Evolutionary conservation across 345 rosid species (phyloP).

Genomic region (Carallia brachiata): DNA sequence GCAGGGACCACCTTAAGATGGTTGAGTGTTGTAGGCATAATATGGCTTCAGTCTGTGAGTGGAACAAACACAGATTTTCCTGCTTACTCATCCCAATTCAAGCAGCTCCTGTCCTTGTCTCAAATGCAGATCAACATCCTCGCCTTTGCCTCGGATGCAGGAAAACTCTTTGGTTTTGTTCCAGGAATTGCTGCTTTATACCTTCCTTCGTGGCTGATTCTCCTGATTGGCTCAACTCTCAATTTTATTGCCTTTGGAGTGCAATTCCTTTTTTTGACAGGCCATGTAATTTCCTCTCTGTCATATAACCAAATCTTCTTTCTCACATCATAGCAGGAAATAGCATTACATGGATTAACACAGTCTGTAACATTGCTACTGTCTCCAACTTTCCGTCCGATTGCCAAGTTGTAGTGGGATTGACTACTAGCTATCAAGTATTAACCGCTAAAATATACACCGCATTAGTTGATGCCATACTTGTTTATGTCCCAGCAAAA

Average conservation of each 20-base stretch:
- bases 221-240: conserved; percentile 57
- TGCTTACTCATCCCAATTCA: conserved; percentile 83
- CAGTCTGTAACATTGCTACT: conserved; percentile 56
- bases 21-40: conserved; percentile 67
- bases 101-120: conserved; percentile 62
- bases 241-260: conserved; percentile 72
- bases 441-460: conserved; percentile 78
- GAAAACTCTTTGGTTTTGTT: conserved; percentile 80
- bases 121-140: conserved; percentile 77
- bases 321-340: conserved; percentile 74
- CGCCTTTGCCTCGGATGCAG: conserved; percentile 87
- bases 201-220: conserved; percentile 73
- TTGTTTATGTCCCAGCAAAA: conserved; percentile 24
- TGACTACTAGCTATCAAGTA: conserved; percentile 74
- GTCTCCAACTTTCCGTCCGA: conserved; percentile 50
- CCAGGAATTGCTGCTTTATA: conserved; percentile 71
- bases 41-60: conserved; percentile 78
- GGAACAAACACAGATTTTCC: conserved; percentile 88
- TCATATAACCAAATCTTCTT: conserved; percentile 54
- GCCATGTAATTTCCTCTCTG: conserved; percentile 36
- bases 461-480: conserved; percentile 42
- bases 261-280: conserved; percentile 61
- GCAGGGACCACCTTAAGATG: conserved; percentile 44
- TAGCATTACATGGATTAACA: conserved; percentile 93
- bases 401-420: conserved; percentile 61